Conservation (phyloP, 169 alveolate genomes). For the Cryptosporidium canis region DNA sequence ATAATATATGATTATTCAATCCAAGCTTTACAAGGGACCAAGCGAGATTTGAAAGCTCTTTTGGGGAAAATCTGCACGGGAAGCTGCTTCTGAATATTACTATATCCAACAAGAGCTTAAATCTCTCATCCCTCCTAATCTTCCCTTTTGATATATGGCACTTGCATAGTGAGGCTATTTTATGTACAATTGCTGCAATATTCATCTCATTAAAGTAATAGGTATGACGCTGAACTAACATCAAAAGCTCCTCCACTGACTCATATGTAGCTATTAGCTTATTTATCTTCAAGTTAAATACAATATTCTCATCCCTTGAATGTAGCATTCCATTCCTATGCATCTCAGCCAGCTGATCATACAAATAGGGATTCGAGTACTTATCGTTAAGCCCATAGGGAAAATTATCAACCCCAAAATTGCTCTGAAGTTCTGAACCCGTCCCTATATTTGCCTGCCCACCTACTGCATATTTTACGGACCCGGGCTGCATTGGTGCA, state of each 20-base stretch:
- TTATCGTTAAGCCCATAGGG: not conserved
- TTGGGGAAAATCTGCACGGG: constrained; percentile 29
- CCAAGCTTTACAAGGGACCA: constrained; percentile 66
- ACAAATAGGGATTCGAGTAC: not conserved
- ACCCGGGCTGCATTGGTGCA: not conserved
- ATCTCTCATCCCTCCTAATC: constrained; percentile 34
- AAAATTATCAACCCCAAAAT: not conserved
- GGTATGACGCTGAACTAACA: not conserved
- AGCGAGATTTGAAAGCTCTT: constrained; percentile 32
- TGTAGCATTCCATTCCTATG: not conserved
- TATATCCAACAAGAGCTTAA: constrained; percentile 11
- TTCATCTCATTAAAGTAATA: constrained; percentile 39
- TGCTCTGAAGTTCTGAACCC: not conserved
- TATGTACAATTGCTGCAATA: constrained; percentile 36
- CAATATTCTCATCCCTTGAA: constrained; percentile 1
- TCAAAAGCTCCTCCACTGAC: not conserved
- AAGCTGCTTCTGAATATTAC: not conserved
- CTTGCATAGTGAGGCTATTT: not conserved
- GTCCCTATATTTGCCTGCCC: not conserved
- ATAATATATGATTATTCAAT: constrained; percentile 23
- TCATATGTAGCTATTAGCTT: constrained; percentile 12
- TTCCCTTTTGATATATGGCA: not conserved
- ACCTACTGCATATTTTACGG: not conserved
- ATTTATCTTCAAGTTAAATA: constrained; percentile 15
- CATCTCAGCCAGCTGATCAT: not conserved